Percentiles rank a stretch among this genome's conserved stretches.
These are phyloP conservation scores for Xylaria sp. DNA, from an alignment of 2,329 filamentous ascomycete genomes.

Conservation along the genomic window DNA sequence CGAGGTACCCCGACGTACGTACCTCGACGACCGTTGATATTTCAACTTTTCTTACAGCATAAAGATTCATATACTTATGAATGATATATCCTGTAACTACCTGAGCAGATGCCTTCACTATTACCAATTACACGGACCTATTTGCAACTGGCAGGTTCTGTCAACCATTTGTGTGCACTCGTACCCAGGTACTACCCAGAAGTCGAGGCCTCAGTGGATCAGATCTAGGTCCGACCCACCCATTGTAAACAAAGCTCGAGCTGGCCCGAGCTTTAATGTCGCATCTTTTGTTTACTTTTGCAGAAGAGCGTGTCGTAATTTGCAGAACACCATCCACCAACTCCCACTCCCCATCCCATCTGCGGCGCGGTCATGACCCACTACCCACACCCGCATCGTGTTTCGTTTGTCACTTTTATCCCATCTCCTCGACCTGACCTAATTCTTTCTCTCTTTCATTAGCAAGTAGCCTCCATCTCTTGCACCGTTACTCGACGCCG, in stretches of 20 bases:
- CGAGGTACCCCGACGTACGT: no score
- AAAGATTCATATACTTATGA: no score
- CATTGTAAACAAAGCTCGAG: neutral
- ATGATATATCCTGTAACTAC: no score
- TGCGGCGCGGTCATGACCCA: slow-evolving; percentile 9
- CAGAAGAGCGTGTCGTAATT: slow-evolving; percentile 4
- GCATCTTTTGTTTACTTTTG: slow-evolving; percentile 26
- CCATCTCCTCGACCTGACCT: neutral
- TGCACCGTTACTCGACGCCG: slow-evolving; percentile 3
- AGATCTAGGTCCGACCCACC: no score
- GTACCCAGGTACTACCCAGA: no score
- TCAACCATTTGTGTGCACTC: no score
- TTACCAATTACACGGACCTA: no score
- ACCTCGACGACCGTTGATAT: no score
- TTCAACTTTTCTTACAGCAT: no score
- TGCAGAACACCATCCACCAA: slow-evolving; percentile 16
- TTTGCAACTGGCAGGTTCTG: no score
- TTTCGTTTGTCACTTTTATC: slow-evolving; percentile 4
- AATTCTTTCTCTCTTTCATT: neutral
- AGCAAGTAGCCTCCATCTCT: slow-evolving; percentile 4
- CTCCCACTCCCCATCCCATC: slow-evolving; percentile 11
- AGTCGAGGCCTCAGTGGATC: no score
- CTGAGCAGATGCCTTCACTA: no score
- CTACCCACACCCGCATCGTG: slow-evolving; percentile 9
- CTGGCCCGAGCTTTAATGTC: slow-evolving; percentile 31